These are phyloP conservation scores for Fusarium verticillioides DNA, from an alignment of 2,329 filamentous ascomycete genomes.

Conservation along the genomic window DNA sequence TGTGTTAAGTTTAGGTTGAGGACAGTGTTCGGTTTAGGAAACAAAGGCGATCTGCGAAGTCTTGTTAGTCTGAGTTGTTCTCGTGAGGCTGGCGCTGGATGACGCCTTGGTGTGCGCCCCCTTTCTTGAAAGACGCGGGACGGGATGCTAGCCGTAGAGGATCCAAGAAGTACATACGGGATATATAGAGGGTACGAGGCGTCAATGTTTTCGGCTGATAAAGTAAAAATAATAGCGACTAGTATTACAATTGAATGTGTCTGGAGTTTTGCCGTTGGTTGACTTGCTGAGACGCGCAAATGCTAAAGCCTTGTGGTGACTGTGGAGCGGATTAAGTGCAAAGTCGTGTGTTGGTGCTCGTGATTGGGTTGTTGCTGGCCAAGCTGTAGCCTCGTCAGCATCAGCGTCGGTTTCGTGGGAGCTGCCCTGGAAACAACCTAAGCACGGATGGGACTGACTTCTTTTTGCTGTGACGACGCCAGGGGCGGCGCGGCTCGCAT, in stretches of 20 bases:
- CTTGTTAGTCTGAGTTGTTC: conserved; percentile 20
- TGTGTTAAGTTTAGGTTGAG: conserved; percentile 21
- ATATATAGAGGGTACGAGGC: conserved; percentile 10
- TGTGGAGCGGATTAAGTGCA: conserved; percentile 28
- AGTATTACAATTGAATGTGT: conserved; percentile 18
- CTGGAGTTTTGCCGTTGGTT: conserved; percentile 6
- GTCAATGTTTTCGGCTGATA: conserved; percentile 19
- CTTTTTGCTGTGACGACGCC: conserved; percentile 2
- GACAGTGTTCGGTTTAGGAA: conserved; percentile 24
- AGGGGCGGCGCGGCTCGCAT: conserved; percentile 15
- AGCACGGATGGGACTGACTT: background rate
- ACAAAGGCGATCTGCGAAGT: conserved; percentile 12
- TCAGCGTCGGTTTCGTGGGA: background rate
- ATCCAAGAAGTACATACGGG: conserved; percentile 26
- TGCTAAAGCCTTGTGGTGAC: conserved; percentile 35
- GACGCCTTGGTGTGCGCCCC: conserved; percentile 34
- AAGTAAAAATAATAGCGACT: conserved; percentile 4
- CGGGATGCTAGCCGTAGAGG: conserved; percentile 11
- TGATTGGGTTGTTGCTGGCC: conserved; percentile 20
- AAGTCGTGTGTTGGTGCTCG: conserved; percentile 31
- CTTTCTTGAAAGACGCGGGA: conserved; percentile 10
- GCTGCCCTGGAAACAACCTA: conserved; percentile 1
- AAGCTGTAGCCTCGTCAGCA: conserved; percentile 22
- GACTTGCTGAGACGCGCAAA: conserved; percentile 21
- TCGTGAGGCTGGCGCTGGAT: conserved; percentile 30